These are phyloP conservation scores for Salvia hispanica DNA, from an alignment of 257 asterid species.

Conservation along the genomic window DNA sequence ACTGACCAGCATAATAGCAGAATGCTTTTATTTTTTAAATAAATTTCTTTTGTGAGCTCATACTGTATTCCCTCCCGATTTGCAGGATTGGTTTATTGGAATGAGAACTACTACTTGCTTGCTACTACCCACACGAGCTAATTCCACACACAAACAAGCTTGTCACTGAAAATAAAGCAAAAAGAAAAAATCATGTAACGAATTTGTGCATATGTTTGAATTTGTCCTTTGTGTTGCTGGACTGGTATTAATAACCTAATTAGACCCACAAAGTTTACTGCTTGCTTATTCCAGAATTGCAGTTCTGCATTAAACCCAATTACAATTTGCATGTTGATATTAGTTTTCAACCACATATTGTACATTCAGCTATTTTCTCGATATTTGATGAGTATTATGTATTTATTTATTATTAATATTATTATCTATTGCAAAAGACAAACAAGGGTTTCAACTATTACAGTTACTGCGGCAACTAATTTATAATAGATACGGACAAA, in stretches of 20 bases:
- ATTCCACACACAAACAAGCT: constrained; percentile 6
- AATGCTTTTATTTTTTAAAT: neutral
- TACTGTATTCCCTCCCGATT: constrained; percentile 3
- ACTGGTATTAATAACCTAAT: too few species aligned
- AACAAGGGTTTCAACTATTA: too few species aligned
- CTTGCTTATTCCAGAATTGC: neutral
- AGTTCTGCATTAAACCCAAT: neutral
- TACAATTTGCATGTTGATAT: constrained; percentile 3
- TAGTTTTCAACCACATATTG: neutral
- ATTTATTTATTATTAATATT: too few species aligned
- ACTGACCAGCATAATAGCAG: neutral
- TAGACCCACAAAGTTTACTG: neutral
- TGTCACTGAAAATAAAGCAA: neutral
- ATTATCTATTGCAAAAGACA: too few species aligned
- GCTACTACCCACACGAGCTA: constrained; percentile 15
- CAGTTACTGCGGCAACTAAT: too few species aligned
- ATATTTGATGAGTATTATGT: neutral
- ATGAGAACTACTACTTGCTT: neutral
- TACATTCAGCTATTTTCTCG: neutral
- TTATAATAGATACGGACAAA: too few species aligned
- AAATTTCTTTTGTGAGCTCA: constrained; percentile 14
- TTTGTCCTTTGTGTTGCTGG: neutral
- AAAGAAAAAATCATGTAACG: neutral
- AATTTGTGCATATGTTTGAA: constrained; percentile 16
- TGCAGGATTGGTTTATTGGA: constrained; percentile 31